Evolutionary conservation across 805 yeast genomes (phyloP).

Genomic region (Candida qinlingensis): DNA sequence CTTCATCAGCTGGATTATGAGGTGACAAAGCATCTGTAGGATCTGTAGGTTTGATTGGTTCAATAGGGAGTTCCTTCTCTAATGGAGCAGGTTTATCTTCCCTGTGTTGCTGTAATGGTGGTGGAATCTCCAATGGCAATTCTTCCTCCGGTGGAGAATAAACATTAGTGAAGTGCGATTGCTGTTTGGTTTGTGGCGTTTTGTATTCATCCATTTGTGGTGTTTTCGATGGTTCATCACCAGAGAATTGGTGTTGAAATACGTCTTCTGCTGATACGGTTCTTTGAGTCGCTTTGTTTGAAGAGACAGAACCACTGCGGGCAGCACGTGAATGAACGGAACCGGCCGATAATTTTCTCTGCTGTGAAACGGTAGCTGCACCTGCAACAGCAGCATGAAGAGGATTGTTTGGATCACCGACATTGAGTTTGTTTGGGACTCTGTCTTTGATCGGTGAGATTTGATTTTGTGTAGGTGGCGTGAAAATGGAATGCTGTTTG

Average conservation of each 20-base stretch:
- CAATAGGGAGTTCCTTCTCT: too few relatives aligned
- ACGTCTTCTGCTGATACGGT: constrained; percentile 21
- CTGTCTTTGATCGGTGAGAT: constrained; percentile 10
- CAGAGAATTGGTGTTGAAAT: constrained; percentile 12
- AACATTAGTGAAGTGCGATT: background rate
- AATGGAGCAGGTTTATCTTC: too few relatives aligned
- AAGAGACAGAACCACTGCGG: background rate
- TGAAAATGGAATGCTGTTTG: constrained; percentile 17
- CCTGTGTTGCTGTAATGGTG: constrained; percentile 14
- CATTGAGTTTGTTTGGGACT: constrained; percentile 6
- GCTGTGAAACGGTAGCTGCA: too few relatives aligned
- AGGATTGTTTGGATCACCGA: too few relatives aligned
- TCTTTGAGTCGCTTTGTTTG: background rate
- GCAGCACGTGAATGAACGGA: background rate
- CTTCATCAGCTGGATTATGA: background rate
- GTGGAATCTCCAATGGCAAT: constrained; percentile 25
- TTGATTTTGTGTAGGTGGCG: constrained; percentile 22
- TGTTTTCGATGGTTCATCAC: background rate
- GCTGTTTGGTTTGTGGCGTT: constrained; percentile 1
- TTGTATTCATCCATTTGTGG: background rate
- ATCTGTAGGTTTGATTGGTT: too few relatives aligned
- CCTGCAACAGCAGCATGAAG: too few relatives aligned
- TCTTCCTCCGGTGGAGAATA: constrained; percentile 19
- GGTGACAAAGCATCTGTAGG: constrained; percentile 1
- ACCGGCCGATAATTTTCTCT: background rate